Evolutionary conservation across 1,139 yeast genomes (phyloP).

Genomic region (Pichia inconspicua): DNA sequence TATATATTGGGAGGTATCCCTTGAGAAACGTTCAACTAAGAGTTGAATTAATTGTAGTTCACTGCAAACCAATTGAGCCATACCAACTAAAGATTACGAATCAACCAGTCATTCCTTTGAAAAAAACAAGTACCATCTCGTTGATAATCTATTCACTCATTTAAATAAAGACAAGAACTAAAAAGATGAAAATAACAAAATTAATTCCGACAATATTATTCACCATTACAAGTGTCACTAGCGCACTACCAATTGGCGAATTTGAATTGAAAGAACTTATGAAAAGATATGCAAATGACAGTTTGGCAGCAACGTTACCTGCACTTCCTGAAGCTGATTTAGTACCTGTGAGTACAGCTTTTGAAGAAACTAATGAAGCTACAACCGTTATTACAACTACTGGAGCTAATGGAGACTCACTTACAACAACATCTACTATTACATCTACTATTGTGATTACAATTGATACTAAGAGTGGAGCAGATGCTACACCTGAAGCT

Average conservation of each 20-base stretch:
- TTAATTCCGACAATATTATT: slow-evolving; percentile 10
- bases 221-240: slow-evolving; percentile 12
- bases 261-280: slow-evolving; percentile 14
- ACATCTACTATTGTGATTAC: slow-evolving; percentile 25
- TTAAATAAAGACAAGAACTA: slow-evolving; percentile 9
- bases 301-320: slow-evolving; percentile 11
- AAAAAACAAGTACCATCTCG: slow-evolving; percentile 11
- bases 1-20: not conserved
- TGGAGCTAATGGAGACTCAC: slow-evolving; percentile 11
- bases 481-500: slow-evolving; percentile 11
- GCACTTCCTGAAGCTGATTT: slow-evolving; percentile 1
- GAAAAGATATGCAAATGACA: slow-evolving; percentile 21
- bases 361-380: not conserved
- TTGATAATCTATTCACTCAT: slow-evolving; percentile 9
- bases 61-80: not conserved
- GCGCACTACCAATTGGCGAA: slow-evolving; percentile 15
- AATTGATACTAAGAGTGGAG: slow-evolving; percentile 3
- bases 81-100: not conserved
- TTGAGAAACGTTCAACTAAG: no score
- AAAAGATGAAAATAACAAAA: slow-evolving; percentile 5
- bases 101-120: slow-evolving; percentile 26
- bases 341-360: not conserved
- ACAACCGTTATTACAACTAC: slow-evolving; percentile 4
- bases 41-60: no score
- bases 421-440: slow-evolving; percentile 26